Evolutionary conservation across 2,329 filamentous ascomycete species (phyloP), one percentile per base, ranked within the genome.

Genomic region (Colletotrichum sojae): DNA sequence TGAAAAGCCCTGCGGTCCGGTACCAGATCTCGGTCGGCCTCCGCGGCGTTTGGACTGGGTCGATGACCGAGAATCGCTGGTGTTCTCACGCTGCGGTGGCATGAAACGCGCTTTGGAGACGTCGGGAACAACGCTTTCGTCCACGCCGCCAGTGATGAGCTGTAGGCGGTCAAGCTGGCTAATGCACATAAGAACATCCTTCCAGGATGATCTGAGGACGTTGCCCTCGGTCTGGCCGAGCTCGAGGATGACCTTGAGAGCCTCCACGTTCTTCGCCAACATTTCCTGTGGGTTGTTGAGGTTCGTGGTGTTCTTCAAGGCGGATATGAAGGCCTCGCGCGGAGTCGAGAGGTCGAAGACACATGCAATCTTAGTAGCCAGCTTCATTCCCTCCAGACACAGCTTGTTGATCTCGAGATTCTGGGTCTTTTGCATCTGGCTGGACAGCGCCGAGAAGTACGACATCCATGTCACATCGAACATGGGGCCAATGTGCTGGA

Each of bases 401-500:
- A 97, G 82, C 77, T 91, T 94, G 79, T 98, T 95, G 16, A 96
- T 93, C 73, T 98, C 94, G 5, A 97, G 85, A 75, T 98, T 98
- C 73, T 97, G 93, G 0, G 94, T 92, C 77, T 97, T 95, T 75
- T 98, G 96, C 78, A 96, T 95, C 73, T 97, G 93, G 58, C 93
- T 95, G 1, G 95, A 98, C 27, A 99, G 87, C 0, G 95, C 95
- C 5, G 95, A 98, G 76, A 99, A 92, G 80, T 98, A 97, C 10
- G 95, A 97, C 95, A 98, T 99, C 96, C 96, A 99, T 0, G 94
- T 97, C 25, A 97, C 94, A 75, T 97, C 95, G 77, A 99, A 98
- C 96, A 99, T 99, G 0, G 96, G 94, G 0, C 96, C 96, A 57
- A 98, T 93, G 78, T 99, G 96, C 75, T 94, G 95, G 78, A 94